Base-by-base conservation (phyloP, 1,284 basidiomycete species). In the Moniliella sp. region DNA sequence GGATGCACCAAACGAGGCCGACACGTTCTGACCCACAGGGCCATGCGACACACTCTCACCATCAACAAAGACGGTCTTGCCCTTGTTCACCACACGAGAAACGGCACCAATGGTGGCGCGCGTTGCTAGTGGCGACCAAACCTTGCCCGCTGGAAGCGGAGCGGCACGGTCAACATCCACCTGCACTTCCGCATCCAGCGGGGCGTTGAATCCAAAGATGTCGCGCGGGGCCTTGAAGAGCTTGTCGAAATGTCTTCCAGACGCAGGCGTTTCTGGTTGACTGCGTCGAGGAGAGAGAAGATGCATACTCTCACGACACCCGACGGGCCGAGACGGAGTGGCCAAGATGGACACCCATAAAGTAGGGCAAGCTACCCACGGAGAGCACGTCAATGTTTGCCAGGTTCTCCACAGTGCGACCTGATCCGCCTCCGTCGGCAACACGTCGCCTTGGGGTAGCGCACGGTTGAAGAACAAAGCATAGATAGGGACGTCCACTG, bases 401-500 rank as follows among this genome's bases (percentile, higher is more conserved):
- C 18, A 97, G 59, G 55, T 81, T 77, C 43, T 75, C 68, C 91
- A 97, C 13, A 97, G 67, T 2, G 75, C 73, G 34, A 70, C 68
- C 62, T 93, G 86, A 48, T 91, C 81, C 34, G 74, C 73, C 1
- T 61, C 58, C 0, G 77, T 68, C 1, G 88, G 86, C 26, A 97
- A 68, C 72, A 71, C 17, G 63, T 65, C 4, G 74, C 68, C 28
- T 45, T 39, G 1, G 52, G 54, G 42, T 45, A 57, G 45, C 78
- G 70, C 43, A 78, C 75, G 35, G 67, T 72, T 73, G 65, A 84
- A 86, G 73, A 93, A 94, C 39, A 99, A 67, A 7, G 81, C 72
- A 62, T 83, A 94, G 31, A 94, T 70, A 5, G 84, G 75, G 21
- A 93, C 82, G 50, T 99, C 91, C 61, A 88, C 94, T 2, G 86